phyloP scores from a whole-genome alignment of 1,284 basidiomycete genomes.

The Veloboletus limbatus region DNA sequence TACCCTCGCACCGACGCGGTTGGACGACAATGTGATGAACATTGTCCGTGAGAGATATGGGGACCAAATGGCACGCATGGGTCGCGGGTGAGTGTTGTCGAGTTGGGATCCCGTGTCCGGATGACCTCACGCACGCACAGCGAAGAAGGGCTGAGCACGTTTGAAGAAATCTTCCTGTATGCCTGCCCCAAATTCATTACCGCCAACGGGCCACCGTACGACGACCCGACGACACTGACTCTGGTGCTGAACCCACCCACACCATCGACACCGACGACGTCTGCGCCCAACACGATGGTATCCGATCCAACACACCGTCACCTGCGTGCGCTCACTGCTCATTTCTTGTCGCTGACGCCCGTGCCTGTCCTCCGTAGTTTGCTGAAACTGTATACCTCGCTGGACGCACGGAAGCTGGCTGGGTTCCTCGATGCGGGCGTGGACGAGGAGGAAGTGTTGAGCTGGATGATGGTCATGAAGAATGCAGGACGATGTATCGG shows the following conservation, averaged over 20 bases:
- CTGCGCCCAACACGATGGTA: conserved; percentile 16
- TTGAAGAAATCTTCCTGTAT: conserved; percentile 92
- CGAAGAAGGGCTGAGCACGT: conserved; percentile 77
- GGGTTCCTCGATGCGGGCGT: conserved; percentile 74
- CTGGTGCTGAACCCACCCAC: conserved; percentile 46
- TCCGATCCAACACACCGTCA: conserved; percentile 85
- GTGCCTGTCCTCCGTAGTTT: conserved; percentile 89
- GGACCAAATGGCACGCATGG: conserved; percentile 87
- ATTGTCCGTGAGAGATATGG: conserved; percentile 92
- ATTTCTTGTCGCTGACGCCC: conserved; percentile 80
- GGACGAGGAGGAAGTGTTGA: conserved; percentile 92
- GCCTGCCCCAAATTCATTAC: conserved; percentile 97
- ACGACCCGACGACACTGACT: conserved; percentile 70
- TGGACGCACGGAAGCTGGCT: conserved; percentile 90
- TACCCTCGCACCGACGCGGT: conserved; percentile 82
- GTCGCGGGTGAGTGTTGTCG: conserved; percentile 57
- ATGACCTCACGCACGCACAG: conserved; percentile 31
- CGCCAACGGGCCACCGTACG: conserved; percentile 91
- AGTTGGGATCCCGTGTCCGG: neutral
- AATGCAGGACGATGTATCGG: conserved; percentile 76
- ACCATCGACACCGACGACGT: conserved; percentile 27
- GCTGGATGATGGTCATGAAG: conserved; percentile 98
- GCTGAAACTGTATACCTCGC: conserved; percentile 92
- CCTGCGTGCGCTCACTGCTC: conserved; percentile 46
- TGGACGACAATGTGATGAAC: conserved; percentile 94